Conservation (phyloP, 768 basidiomycete species). For the Boletus rex-veris region DNA sequence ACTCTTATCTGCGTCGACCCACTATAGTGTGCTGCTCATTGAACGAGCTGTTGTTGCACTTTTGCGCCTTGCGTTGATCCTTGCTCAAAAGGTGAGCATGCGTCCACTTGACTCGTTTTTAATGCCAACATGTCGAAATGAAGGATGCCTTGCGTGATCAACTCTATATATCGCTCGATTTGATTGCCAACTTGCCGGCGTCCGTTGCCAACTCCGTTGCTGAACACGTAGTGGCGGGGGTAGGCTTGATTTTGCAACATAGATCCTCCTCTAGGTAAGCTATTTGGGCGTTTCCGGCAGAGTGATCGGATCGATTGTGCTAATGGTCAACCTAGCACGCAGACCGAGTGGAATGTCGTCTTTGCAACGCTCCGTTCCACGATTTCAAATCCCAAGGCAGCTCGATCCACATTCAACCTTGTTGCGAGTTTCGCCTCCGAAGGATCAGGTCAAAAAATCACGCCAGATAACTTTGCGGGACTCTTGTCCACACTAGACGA, state of each 20-base stretch:
- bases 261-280: conserved; percentile 59
- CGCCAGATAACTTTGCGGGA: conserved; percentile 75
- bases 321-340: conserved; percentile 50
- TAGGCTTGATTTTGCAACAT: conserved; percentile 76
- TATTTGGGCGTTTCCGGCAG: background rate
- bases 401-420: conserved; percentile 79
- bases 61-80: conserved; percentile 75
- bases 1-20: conserved; percentile 68
- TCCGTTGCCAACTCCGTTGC: conserved; percentile 78
- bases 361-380: conserved; percentile 86
- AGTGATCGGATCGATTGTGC: background rate
- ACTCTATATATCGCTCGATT: conserved; percentile 89
- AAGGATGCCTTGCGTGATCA: conserved; percentile 88
- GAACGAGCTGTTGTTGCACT: conserved; percentile 92
- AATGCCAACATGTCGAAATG: conserved; percentile 1
- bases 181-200: conserved; percentile 76
- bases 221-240: conserved; percentile 86
- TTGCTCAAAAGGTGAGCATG: conserved; percentile 68
- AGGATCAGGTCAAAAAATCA: conserved; percentile 57
- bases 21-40: conserved; percentile 87
- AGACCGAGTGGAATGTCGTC: conserved; percentile 94
- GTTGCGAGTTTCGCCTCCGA: conserved; percentile 63
- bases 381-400: conserved; percentile 81
- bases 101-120: background rate
- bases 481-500: conserved; percentile 81